Base-by-base conservation (phyloP, 2,329 filamentous ascomycete species). In the Venturia oleaginea region DNA sequence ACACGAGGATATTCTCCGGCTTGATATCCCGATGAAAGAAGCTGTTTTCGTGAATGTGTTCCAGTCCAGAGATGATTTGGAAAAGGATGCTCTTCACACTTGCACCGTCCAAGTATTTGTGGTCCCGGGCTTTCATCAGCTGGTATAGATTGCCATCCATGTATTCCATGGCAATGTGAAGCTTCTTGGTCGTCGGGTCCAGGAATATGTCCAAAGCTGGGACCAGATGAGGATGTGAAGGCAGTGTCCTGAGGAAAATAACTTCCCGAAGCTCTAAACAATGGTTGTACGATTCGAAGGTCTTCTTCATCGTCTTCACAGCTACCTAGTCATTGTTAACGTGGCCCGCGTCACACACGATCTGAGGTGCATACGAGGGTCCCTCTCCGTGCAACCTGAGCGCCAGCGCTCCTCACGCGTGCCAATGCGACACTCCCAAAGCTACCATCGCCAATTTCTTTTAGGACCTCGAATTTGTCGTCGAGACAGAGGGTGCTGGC, bases 281-380 rank as follows among this genome's bases (percentile, higher is more conserved):
- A 62, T 92, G 89, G 19, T 85, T 80, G 73, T 97, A 92, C 1
- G 91, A 96, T 71, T 97, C 92, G 71, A 97, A 99, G 0, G 89
- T 92, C 84, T 99, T 99, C 83, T 99, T 99, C 94, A 99, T 99
- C 6, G 94, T 97, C 79, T 99, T 99, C 79, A 99, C 97, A 54
- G 94, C 94, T 71, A 99, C 90, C 94, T 97, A 66, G 46, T 65
- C 51, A 64, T 65, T 67, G 70, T 70, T 69, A 65, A 37, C 66
- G 63, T 66, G 37, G 34, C 37, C 19, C 38, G 27, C 27, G 46
- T 61, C 34, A 38, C 46, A 27, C 27, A 34, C 34, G 24, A 30
- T 64, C 43, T 42, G 38, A 27, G 34, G 66, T 65, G 59, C 61
- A 82, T 86, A 97, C 93, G 81, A 97, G 85, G 65, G 92, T 96